Evolutionary conservation across 2,329 filamentous ascomycete species (phyloP), one percentile per base, ranked within the genome.

Genomic region (Lachnellula hyalina): DNA sequence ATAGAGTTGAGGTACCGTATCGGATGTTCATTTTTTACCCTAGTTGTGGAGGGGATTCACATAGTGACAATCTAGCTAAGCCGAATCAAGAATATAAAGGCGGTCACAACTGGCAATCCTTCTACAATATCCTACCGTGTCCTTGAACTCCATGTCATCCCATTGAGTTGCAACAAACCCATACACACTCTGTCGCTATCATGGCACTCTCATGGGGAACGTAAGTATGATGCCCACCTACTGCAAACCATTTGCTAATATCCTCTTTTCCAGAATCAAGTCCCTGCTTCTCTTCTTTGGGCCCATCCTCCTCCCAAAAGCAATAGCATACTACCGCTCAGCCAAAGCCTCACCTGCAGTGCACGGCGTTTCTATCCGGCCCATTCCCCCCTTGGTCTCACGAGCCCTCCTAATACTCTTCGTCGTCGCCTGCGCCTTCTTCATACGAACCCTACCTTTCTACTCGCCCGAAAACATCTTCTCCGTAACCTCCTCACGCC

Each of bases 381-480:
- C 86, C 46, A 70, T 85, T 28, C 77, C 86, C 12, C 63, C 68
- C 1, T 67, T 72, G 42, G 80, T 82, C 50, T 72, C 75, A n/a
- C 73, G 83, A 69, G 73, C 85, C 54, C 74, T 90, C 66, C 72
- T 77, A 55, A 67, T 89, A 65, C 75, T 94, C 64, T 74, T 82
- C 68, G 51, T 78, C 62, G 59, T 72, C 17, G 63, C 73, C 4
- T 64, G 82, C 62, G 67, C 84, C 56, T 79, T 82, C 70, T 71
- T 89, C 50, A 65, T 85, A 55, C 79, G 83, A 55, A 85, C 87
- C 15, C 73, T 93, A 0, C 85, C 90, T 0, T 61, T 74, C 55
- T 85, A 90, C 66, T 76, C 82, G 5, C 87, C 89, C 4, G 84
- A 90, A 68, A 96, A 96, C 73, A 76, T 97, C 70, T 96, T 97